A percentile compares a stretch with the other conserved stretches of the same genome.
Conservation (phyloP, 2,329 filamentous ascomycete genomes). For the Exutisphaerella laricina region DNA sequence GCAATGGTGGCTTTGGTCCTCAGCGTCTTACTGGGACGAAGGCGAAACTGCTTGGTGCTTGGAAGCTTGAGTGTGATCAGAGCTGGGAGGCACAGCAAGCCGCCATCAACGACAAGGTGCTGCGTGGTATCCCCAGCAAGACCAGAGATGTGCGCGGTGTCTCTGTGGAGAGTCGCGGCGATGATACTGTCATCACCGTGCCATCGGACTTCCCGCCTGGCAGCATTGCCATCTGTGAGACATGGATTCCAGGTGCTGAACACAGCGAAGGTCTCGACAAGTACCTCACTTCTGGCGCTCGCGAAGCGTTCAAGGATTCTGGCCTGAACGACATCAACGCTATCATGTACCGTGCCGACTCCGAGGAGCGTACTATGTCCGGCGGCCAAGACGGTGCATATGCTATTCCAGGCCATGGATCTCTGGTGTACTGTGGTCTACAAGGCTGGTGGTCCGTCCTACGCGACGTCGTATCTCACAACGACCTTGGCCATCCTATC, state of each 20-base stretch:
- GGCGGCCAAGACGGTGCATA: slow-evolving; percentile 81
- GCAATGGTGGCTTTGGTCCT: slow-evolving; percentile 72
- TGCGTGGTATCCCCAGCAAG: slow-evolving; percentile 79
- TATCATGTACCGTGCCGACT: slow-evolving; percentile 82
- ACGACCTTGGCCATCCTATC: slow-evolving; percentile 86
- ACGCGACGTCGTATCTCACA: slow-evolving; percentile 75
- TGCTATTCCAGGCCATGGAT: slow-evolving; percentile 74
- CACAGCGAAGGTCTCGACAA: slow-evolving; percentile 77
- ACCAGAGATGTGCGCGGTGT: slow-evolving; percentile 70
- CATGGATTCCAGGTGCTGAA: slow-evolving; percentile 85
- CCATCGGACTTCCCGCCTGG: slow-evolving; percentile 83
- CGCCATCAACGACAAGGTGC: slow-evolving; percentile 61
- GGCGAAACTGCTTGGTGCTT: slow-evolving; percentile 79
- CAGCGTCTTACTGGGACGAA: slow-evolving; percentile 79
- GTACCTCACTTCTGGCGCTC: slow-evolving; percentile 76
- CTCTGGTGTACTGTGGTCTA: slow-evolving; percentile 89
- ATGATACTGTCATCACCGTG: slow-evolving; percentile 73
- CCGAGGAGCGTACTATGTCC: slow-evolving; percentile 78
- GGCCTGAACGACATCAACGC: slow-evolving; percentile 84
- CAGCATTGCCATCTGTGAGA: slow-evolving; percentile 92
- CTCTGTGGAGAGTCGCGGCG: slow-evolving; percentile 62
- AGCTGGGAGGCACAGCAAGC: slow-evolving; percentile 61
- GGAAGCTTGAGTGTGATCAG: slow-evolving; percentile 86
- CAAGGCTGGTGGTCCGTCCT: slow-evolving; percentile 98
- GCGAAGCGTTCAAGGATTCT: slow-evolving; percentile 68